These are phyloP conservation scores for Turnera subulata DNA, from an alignment of 345 rosid genomes.

Conservation along the genomic window DNA sequence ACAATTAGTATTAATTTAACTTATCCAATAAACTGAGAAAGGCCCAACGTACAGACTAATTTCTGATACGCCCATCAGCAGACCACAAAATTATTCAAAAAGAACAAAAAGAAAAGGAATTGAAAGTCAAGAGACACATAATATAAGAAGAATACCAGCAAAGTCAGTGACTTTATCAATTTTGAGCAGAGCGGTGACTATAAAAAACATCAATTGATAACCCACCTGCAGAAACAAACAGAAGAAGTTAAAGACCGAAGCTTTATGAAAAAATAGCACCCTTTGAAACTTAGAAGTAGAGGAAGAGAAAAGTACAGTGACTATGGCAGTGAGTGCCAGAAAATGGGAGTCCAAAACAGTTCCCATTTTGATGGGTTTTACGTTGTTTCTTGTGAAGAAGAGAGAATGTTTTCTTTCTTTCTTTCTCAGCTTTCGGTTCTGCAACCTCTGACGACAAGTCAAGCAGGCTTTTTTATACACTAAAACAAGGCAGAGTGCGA, in stretches of 20 bases:
- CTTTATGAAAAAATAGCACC: background rate
- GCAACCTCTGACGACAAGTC: background rate
- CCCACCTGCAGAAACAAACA: slow-evolving; percentile 43
- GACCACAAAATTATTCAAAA: slow-evolving; percentile 3
- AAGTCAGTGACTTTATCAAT: slow-evolving; percentile 88
- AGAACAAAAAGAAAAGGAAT: background rate
- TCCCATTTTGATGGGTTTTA: slow-evolving; percentile 39
- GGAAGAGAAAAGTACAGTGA: slow-evolving; percentile 42
- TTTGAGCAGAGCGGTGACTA: slow-evolving; percentile 77
- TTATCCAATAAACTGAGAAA: too few species aligned
- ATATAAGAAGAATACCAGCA: slow-evolving; percentile 51
- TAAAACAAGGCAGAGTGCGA: background rate
- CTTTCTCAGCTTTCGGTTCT: background rate
- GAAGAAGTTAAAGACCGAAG: background rate
- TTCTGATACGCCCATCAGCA: background rate
- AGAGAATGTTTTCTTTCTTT: background rate
- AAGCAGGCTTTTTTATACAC: background rate
- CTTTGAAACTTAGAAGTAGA: background rate
- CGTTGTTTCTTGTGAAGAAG: background rate
- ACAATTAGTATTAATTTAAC: too few species aligned
- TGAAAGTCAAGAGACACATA: background rate
- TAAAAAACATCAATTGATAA: slow-evolving; percentile 70
- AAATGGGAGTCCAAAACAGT: slow-evolving; percentile 77
- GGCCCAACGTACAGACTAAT: background rate
- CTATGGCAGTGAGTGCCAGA: slow-evolving; percentile 63